Conservation (phyloP, 805 yeast genomes). For the Starmerella apicola region DNA sequence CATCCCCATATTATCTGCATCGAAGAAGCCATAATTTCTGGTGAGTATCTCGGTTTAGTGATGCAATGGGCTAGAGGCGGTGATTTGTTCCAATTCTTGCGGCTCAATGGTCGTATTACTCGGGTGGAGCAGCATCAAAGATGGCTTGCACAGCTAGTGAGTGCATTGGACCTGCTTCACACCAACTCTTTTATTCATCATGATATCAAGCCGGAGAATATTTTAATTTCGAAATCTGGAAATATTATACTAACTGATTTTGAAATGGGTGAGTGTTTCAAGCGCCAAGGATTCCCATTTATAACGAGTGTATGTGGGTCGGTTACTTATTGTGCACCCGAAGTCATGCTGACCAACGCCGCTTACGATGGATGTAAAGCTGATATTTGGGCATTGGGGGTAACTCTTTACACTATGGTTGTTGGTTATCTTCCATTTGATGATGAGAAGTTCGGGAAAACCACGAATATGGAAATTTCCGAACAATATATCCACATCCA, state of each 20-base stretch:
- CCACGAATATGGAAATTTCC: slow-evolving; percentile 76
- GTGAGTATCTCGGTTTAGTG: slow-evolving; percentile 50
- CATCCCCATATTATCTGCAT: slow-evolving; percentile 62
- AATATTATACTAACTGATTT: slow-evolving; percentile 74
- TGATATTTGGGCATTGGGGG: slow-evolving; percentile 96
- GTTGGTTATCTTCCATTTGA: slow-evolving; percentile 82
- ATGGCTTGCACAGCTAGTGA: slow-evolving; percentile 49
- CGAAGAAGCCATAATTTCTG: slow-evolving; percentile 47
- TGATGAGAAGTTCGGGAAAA: slow-evolving; percentile 78
- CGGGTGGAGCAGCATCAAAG: slow-evolving; percentile 30
- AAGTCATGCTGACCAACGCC: slow-evolving; percentile 27
- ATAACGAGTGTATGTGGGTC: slow-evolving; percentile 88
- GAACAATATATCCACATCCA: slow-evolving; percentile 66
- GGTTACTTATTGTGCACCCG: slow-evolving; percentile 94
- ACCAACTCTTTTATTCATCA: slow-evolving; percentile 64
- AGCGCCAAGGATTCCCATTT: slow-evolving; percentile 27
- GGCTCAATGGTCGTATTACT: slow-evolving; percentile 28
- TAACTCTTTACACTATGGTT: slow-evolving; percentile 72
- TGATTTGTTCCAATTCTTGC: slow-evolving; percentile 33
- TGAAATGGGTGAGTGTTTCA: slow-evolving; percentile 57
- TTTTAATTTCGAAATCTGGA: slow-evolving; percentile 45
- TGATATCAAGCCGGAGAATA: slow-evolving; percentile 83
- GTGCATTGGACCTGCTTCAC: slow-evolving; percentile 68
- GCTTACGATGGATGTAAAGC: slow-evolving; percentile 58
- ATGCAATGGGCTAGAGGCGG: slow-evolving; percentile 62